Evolutionary conservation across 2,329 filamentous ascomycete genomes (phyloP), one percentile per base, ranked within the genome.

Genomic region (Ophiostoma ulmi): DNA sequence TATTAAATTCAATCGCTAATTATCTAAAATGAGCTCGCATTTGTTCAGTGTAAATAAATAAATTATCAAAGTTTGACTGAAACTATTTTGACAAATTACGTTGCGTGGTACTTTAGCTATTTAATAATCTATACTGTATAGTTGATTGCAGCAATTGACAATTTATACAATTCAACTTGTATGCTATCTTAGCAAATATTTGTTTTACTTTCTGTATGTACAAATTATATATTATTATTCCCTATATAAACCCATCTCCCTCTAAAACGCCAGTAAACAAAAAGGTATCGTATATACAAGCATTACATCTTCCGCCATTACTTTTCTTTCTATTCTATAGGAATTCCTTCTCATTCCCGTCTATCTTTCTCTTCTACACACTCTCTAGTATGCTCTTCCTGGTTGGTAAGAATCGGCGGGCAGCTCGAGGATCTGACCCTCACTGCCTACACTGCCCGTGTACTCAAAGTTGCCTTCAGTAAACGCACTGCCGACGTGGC

Each of bases 321-420:
- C 8, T 14, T 26, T 13, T 58, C n/a, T 22, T 58, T 58, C n/a
- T 22, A 14, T 22, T 58, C n/a, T 26, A 26, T 58, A 7, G n/a
- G 5, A 4, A 44, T 13, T 17, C 13, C 17, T 14, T 44, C 41
- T 44, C 13, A 5, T 17, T 14, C 6, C 13, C 41, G 41, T 44
- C n/a, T 26, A 6, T 55, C 5, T 22, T 55, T 55, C 20, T 55
- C 48, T 58, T 17, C 6, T 26, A 22, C 52, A 58, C 3, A 26
- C 14, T 26, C 52, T 58, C 52, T 58, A 63, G 58, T 72, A 72
- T 20, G 26, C 14, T 44, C 72, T 69, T 10, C 70, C 61, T 0
- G 72, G 72, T 55, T 73, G 69, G 67, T 69, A 72, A 3, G 65
- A 5, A n/a, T 64, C 36, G 22, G 36, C 52, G 14, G 68, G 71